Conservation (phyloP, 2,329 filamentous ascomycete species). For the Camillea tinctor region DNA sequence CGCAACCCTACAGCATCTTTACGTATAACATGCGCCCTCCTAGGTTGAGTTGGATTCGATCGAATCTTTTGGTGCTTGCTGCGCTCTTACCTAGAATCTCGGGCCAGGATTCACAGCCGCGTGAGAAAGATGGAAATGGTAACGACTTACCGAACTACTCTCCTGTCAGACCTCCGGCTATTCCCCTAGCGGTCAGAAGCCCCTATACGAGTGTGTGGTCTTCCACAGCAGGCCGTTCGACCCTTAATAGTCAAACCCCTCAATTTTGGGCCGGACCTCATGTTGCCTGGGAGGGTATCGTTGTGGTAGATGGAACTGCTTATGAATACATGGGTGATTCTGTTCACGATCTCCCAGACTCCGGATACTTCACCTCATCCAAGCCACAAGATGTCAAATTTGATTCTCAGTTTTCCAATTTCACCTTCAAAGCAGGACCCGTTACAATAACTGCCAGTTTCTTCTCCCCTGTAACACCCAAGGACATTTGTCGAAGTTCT, state of each 20-base stretch:
- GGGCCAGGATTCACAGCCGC: neutral
- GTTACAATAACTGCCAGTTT: conserved; percentile 48
- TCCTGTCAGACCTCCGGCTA: conserved; percentile 51
- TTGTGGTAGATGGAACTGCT: conserved; percentile 39
- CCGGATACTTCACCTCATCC: conserved; percentile 34
- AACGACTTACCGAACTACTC: conserved; percentile 35
- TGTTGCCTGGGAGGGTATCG: conserved; percentile 49
- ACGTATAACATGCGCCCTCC: neutral
- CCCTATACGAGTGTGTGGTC: conserved; percentile 61
- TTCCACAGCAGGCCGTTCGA: conserved; percentile 62
- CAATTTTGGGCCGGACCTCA: conserved; percentile 70
- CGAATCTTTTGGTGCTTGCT: neutral
- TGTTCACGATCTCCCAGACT: conserved; percentile 38
- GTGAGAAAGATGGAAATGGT: neutral
- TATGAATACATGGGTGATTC: conserved; percentile 47
- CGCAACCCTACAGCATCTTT: neutral
- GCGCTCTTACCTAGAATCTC: neutral
- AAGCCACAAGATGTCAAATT: conserved; percentile 41
- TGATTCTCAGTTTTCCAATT: conserved; percentile 46
- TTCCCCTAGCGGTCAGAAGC: conserved; percentile 57
- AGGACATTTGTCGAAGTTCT: conserved; percentile 73
- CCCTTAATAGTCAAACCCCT: conserved; percentile 73
- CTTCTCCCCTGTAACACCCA: conserved; percentile 75
- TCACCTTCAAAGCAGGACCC: conserved; percentile 38
- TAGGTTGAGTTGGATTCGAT: neutral